Percentiles rank a stretch among this genome's conserved stretches.
Conservation (phyloP, 352 stramenopile genomes). For the Globisporangium perplexum region DNA sequence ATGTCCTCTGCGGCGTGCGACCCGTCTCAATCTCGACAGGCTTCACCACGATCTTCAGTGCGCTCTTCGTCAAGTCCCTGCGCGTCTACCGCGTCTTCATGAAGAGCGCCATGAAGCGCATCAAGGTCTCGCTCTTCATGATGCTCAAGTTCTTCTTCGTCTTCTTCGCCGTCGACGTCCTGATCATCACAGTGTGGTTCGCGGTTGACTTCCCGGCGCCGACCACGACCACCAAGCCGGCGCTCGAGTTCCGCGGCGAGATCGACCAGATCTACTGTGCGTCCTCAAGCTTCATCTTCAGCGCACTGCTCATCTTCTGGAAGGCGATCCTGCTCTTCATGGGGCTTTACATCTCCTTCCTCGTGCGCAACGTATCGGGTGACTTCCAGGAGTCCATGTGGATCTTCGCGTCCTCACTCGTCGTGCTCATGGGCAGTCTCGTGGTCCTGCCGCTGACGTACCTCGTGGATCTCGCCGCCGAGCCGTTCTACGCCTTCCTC, state of each 20-base stretch:
- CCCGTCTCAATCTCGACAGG: constrained; percentile 18
- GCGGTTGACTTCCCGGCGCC: constrained; percentile 19
- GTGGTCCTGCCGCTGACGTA: constrained; percentile 51
- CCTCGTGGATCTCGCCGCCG: constrained; percentile 29
- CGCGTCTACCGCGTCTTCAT: constrained; percentile 34
- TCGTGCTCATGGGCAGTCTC: constrained; percentile 44
- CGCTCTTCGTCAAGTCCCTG: constrained; percentile 29
- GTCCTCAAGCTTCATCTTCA: constrained; percentile 26
- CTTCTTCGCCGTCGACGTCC: constrained; percentile 20
- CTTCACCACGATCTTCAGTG: constrained; percentile 28
- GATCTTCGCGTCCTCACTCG: constrained; percentile 41
- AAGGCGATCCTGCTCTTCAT: constrained; percentile 26
- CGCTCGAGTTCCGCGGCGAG: constrained; percentile 10
- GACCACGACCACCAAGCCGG: neutral
- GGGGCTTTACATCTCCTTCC: constrained; percentile 17
- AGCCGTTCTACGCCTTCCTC: constrained; percentile 33
- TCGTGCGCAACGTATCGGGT: constrained; percentile 21
- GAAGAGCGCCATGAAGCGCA: constrained; percentile 21
- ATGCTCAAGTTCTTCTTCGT: constrained; percentile 24
- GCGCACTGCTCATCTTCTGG: constrained; percentile 32
- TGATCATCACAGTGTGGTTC: constrained; percentile 24
- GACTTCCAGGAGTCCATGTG: constrained; percentile 68
- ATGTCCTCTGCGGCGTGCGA: constrained; percentile 14
- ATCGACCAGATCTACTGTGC: constrained; percentile 7
- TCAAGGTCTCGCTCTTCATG: constrained; percentile 18